Evolutionary conservation across 768 basidiomycete species (phyloP).

Genomic region (Coprinopsis strossmayeri): DNA sequence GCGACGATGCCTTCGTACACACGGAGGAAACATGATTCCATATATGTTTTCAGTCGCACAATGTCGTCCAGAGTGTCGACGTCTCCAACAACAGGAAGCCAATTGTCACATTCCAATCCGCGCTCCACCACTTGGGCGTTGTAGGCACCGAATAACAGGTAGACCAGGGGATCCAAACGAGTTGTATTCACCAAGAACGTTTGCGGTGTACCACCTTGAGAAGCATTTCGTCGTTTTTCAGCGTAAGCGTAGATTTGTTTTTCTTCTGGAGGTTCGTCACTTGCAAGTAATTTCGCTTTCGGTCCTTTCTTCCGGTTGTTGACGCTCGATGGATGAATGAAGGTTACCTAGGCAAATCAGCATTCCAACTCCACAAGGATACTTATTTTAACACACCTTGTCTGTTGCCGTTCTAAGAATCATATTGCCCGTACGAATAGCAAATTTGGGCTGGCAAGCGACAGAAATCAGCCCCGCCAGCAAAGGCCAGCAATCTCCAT

Average conservation of each 20-base stretch:
- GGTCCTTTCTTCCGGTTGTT: conserved; percentile 58
- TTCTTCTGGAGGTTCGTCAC: conserved; percentile 29
- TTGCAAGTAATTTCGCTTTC: conserved; percentile 23
- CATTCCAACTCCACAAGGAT: too few species aligned
- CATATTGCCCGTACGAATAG: conserved; percentile 63
- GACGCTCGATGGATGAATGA: conserved; percentile 85
- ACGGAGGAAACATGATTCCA: conserved; percentile 82
- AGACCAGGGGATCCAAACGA: conserved; percentile 80
- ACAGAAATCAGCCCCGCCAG: conserved; percentile 80
- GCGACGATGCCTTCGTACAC: conserved; percentile 82
- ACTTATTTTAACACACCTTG: conserved; percentile 60
- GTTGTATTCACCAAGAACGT: conserved; percentile 78
- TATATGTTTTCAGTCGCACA: conserved; percentile 68
- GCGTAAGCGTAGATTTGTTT: conserved; percentile 77
- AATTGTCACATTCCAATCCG: conserved; percentile 83
- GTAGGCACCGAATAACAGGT: conserved; percentile 87
- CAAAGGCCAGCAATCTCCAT: conserved; percentile 69
- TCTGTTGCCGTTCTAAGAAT: conserved; percentile 72
- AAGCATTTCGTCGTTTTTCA: conserved; percentile 79
- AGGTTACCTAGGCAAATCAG: conserved; percentile 46
- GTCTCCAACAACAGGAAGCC: conserved; percentile 80
- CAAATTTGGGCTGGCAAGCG: conserved; percentile 88
- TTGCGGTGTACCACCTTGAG: conserved; percentile 39
- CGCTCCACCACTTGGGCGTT: conserved; percentile 60
- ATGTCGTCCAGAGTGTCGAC: conserved; percentile 73